Evolutionary conservation across 2,329 filamentous ascomycete genomes (phyloP).

Genomic region (Trichoderma gracile): DNA sequence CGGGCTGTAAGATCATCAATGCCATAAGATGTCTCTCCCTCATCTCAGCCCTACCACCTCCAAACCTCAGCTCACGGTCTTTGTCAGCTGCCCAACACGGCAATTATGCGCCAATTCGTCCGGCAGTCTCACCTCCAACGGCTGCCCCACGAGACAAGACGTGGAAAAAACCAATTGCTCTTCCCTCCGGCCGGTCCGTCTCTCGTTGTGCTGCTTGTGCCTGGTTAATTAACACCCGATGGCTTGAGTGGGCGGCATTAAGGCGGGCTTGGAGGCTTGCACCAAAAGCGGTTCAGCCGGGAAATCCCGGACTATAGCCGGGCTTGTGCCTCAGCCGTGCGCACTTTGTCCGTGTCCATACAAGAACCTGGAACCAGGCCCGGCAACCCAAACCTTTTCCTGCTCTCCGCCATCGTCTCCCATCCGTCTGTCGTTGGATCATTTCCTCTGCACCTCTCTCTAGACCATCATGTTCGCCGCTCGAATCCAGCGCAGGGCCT

Average conservation of each 20-base stretch:
- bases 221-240: background rate
- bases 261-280: background rate
- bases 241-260: background rate
- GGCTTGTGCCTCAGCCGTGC: constrained; percentile 18
- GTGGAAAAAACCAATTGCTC: background rate
- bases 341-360: constrained; percentile 18
- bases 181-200: constrained; percentile 17
- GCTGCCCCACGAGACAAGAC: background rate
- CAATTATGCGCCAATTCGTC: too few relatives aligned
- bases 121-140: background rate
- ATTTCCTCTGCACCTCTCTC: constrained; percentile 26
- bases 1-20: too few relatives aligned
- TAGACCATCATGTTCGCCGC: constrained; percentile 67
- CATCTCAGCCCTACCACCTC: too few relatives aligned
- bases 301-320: constrained; percentile 32
- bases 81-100: too few relatives aligned
- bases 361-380: constrained; percentile 20
- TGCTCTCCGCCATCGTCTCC: constrained; percentile 18
- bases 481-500: constrained; percentile 72
- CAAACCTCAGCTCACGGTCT: too few relatives aligned
- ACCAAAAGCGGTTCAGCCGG: constrained; percentile 19
- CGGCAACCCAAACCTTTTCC: constrained; percentile 20
- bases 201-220: background rate
- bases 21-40: too few relatives aligned
- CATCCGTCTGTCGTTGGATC: constrained; percentile 22